phyloP scores from a whole-genome alignment of 306 rosid genomes.

The Rosa persica region DNA sequence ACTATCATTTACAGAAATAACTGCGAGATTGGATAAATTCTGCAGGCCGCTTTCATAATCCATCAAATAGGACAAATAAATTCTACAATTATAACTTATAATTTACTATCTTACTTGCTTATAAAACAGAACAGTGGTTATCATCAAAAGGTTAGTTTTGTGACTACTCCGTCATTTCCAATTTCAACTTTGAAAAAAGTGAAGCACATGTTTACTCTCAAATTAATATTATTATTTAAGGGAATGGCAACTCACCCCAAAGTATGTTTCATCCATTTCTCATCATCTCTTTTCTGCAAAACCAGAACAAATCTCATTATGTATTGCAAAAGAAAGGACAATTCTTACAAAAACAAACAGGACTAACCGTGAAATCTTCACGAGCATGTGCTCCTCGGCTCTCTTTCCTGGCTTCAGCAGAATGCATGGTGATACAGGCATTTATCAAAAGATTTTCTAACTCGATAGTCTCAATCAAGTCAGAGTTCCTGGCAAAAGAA shows the following conservation, averaged over 20 bases:
- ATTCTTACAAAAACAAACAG: background rate
- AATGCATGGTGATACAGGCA: slow-evolving; percentile 86
- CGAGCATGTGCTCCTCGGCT: slow-evolving; percentile 97
- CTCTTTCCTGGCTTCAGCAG: slow-evolving; percentile 97
- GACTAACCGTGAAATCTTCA: slow-evolving; percentile 70
- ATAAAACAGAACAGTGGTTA: background rate
- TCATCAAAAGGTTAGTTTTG: background rate
- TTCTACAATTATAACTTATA: background rate
- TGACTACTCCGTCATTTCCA: background rate
- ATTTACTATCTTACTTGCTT: background rate
- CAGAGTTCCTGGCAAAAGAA: slow-evolving; percentile 65
- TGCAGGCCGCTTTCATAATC: background rate
- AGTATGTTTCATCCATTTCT: slow-evolving; percentile 89
- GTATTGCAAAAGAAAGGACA: slow-evolving; percentile 8
- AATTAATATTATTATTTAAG: background rate
- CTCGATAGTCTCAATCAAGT: slow-evolving; percentile 82
- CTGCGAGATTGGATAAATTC: background rate
- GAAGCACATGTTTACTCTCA: background rate
- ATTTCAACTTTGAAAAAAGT: background rate
- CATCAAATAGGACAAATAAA: background rate
- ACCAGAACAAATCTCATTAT: slow-evolving; percentile 26
- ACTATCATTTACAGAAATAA: background rate
- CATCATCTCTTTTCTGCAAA: slow-evolving; percentile 91
- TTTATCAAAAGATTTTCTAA: slow-evolving; percentile 88
- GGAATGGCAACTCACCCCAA: slow-evolving; percentile 62